These are phyloP conservation scores for Daldinia vernicosa DNA, from an alignment of 495 filamentous ascomycete genomes.

Conservation along the genomic window DNA sequence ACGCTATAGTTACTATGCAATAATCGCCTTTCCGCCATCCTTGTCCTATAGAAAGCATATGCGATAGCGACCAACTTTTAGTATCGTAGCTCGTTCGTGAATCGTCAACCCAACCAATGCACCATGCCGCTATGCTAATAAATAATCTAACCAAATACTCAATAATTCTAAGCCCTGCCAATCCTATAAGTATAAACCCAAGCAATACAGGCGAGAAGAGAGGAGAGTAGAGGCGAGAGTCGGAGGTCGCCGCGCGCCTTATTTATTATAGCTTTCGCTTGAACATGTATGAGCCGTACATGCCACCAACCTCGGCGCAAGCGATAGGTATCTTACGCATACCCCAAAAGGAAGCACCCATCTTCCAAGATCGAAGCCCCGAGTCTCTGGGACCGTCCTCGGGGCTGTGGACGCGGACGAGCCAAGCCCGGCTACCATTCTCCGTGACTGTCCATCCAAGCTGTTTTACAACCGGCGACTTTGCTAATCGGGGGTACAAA, in stretches of 20 bases:
- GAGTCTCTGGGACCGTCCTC: slow-evolving; percentile 49
- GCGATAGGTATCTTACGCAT: slow-evolving; percentile 87
- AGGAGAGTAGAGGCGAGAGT: slow-evolving; percentile 4
- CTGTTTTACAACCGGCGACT: slow-evolving; percentile 54
- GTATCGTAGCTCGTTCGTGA: slow-evolving; percentile 27
- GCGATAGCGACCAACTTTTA: slow-evolving; percentile 22
- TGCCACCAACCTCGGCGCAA: slow-evolving; percentile 78
- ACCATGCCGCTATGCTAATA: slow-evolving; percentile 31
- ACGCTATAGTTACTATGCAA: slow-evolving; percentile 24
- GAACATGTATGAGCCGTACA: slow-evolving; percentile 91
- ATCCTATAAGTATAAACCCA: background rate
- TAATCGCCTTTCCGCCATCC: slow-evolving; percentile 13
- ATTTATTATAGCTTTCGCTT: slow-evolving; percentile 55
- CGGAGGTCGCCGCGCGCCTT: background rate
- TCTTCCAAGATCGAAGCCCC: slow-evolving; percentile 78
- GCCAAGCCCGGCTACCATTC: slow-evolving; percentile 68
- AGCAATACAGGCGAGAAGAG: background rate
- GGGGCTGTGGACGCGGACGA: slow-evolving; percentile 66
- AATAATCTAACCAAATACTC: slow-evolving; percentile 4
- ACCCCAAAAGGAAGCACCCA: slow-evolving; percentile 89
- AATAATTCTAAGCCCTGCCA: background rate
- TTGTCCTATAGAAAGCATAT: background rate
- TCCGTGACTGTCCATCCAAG: slow-evolving; percentile 75
- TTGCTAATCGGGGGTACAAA: slow-evolving; percentile 68
- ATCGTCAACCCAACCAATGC: slow-evolving; percentile 16